Evolutionary conservation across 1,139 yeast genomes (phyloP).

Genomic region (Yamadazyma triangularis): DNA sequence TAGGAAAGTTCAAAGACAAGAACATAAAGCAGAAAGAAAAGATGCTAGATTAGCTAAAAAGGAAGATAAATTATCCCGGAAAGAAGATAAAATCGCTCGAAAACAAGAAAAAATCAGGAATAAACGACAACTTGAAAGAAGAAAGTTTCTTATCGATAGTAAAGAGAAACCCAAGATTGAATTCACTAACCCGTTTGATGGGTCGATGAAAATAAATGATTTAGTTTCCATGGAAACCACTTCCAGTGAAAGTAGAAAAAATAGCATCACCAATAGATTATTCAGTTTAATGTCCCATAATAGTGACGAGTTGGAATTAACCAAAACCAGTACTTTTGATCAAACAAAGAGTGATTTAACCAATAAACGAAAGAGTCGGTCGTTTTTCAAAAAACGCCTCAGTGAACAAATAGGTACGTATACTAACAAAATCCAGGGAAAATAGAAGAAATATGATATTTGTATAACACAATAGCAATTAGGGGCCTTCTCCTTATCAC

Average conservation of each 20-base stretch:
- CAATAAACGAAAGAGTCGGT: conserved; percentile 14
- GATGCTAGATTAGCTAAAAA: conserved; percentile 1
- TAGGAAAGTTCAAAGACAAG: conserved; percentile 10
- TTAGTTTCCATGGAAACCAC: conserved; percentile 1
- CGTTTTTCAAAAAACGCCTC: conserved; percentile 9
- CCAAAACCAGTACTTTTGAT: conserved; percentile 24
- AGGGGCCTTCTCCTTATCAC: too few species aligned
- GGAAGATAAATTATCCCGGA: conserved; percentile 1
- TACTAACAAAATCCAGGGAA: too few species aligned
- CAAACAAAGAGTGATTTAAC: conserved; percentile 39
- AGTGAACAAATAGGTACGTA: conserved; percentile 36
- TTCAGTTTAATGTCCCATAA: conserved; percentile 11
- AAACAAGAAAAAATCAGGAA: conserved; percentile 6
- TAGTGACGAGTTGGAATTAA: conserved; percentile 11
- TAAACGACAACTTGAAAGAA: conserved; percentile 6
- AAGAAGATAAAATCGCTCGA: conserved; percentile 2
- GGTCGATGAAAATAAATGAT: background rate
- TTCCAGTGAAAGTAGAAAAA: conserved; percentile 11
- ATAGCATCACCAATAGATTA: conserved; percentile 13
- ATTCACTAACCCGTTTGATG: conserved; percentile 11
- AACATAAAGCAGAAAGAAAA: conserved; percentile 7
- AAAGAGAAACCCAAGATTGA: conserved; percentile 8
- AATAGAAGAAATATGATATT: too few species aligned
- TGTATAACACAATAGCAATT: too few species aligned
- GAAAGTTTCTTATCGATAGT: conserved; percentile 7